phyloP scores from a whole-genome alignment of 129 eudicot genomes.

The Escallonia herrerae region DNA sequence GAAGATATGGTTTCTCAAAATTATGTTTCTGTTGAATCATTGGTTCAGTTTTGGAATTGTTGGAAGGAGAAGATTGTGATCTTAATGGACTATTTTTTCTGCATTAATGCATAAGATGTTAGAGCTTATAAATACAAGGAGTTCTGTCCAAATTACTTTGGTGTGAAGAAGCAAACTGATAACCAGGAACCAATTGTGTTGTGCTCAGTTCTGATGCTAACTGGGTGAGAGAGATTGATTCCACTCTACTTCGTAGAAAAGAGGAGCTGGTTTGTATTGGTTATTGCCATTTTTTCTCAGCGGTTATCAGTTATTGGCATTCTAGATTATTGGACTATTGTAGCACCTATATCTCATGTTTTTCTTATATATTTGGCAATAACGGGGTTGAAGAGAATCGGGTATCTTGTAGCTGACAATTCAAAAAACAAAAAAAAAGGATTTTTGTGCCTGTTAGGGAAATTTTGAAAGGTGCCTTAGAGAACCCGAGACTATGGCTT shows the following conservation, averaged over 20 bases:
- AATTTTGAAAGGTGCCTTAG: too few species aligned
- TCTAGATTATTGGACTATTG: too few species aligned
- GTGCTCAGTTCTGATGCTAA: conserved; percentile 22
- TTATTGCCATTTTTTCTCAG: conserved; percentile 13
- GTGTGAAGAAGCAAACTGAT: conserved; percentile 22
- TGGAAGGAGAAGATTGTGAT: conserved; percentile 20
- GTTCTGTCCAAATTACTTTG: conserved; percentile 32
- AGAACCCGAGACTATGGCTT: too few species aligned
- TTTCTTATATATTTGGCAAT: too few species aligned
- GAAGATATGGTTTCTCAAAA: conserved; percentile 16
- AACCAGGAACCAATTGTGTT: conserved; percentile 3
- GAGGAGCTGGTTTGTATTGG: conserved; percentile 11
- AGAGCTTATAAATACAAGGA: conserved; percentile 1
- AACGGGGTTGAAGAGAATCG: too few species aligned
- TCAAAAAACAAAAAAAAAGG: too few species aligned
- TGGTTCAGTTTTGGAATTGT: conserved; percentile 29
- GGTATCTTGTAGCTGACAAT: too few species aligned
- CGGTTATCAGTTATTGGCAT: conserved; percentile 12
- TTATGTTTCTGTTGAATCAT: conserved; percentile 24
- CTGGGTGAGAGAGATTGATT: conserved; percentile 32
- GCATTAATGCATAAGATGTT: conserved; percentile 7
- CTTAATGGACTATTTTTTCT: conserved; percentile 16
- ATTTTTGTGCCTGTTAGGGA: too few species aligned
- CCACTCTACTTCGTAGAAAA: background rate
- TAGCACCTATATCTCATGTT: too few species aligned